phyloP scores from a whole-genome alignment of 139 green algal species.

The Mesostigma viride region DNA sequence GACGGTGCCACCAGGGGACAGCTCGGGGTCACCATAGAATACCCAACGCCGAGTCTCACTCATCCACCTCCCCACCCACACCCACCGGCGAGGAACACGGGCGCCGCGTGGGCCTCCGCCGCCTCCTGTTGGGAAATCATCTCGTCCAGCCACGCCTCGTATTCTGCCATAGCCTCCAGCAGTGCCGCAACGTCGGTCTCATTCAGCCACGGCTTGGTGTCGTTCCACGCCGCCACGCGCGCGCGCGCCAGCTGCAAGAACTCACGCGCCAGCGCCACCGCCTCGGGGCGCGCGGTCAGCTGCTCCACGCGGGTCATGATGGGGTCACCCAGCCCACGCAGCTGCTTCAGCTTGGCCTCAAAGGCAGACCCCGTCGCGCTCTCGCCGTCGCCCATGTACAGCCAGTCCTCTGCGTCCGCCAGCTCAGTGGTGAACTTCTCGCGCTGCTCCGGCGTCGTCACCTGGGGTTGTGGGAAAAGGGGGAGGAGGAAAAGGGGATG shows the following conservation, averaged over 20 bases:
- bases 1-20: too few species aligned
- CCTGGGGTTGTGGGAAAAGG: too few species aligned
- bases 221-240: slow-evolving; percentile 44
- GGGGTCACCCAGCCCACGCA: slow-evolving; percentile 41
- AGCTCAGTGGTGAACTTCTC: slow-evolving; percentile 45
- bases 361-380: slow-evolving; percentile 27
- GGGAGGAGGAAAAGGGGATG: too few species aligned
- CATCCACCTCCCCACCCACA: too few species aligned
- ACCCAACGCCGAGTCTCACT: too few species aligned
- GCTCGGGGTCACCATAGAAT: too few species aligned
- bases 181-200: slow-evolving; percentile 46
- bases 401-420: slow-evolving; percentile 77
- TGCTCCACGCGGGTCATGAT: slow-evolving; percentile 41
- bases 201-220: slow-evolving; percentile 75
- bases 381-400: slow-evolving; percentile 83
- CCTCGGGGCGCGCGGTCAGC: slow-evolving; percentile 33
- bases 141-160: slow-evolving; percentile 48
- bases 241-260: slow-evolving; percentile 42
- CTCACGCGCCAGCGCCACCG: slow-evolving; percentile 34
- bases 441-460: slow-evolving; percentile 65
- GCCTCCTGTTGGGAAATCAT: slow-evolving; percentile 49
- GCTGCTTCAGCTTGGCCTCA: slow-evolving; percentile 36
- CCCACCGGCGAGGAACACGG: slow-evolving; percentile 6
- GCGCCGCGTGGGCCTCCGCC: slow-evolving; percentile 33
- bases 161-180: slow-evolving; percentile 44